A percentile compares a stretch with the other conserved stretches of the same genome.
Conservation (phyloP, 2,329 filamentous ascomycete genomes). For the Apiospora arundinis region DNA sequence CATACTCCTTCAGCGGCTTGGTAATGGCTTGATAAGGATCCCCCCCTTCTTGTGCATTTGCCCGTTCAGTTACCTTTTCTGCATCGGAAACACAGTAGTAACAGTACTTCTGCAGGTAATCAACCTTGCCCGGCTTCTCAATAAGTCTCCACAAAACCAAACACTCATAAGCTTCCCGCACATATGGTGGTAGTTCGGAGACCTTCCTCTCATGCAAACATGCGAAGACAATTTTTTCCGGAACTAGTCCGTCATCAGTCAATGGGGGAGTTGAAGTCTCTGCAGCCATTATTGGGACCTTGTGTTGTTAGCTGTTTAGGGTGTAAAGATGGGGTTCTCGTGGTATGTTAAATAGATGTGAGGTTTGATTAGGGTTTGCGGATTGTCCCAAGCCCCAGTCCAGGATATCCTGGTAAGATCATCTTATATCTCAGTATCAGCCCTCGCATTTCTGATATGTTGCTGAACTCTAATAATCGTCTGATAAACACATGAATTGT, state of each 20-base stretch:
- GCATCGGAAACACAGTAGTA: neutral
- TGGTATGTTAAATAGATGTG: neutral
- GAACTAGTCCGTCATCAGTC: neutral
- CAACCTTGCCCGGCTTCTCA: neutral
- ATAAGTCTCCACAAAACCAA: neutral
- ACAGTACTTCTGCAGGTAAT: neutral
- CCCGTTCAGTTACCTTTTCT: neutral
- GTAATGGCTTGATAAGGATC: too few relatives aligned
- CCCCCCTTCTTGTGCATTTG: neutral
- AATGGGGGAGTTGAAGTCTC: neutral
- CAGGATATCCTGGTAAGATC: neutral
- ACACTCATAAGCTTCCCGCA: neutral
- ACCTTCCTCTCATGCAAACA: neutral
- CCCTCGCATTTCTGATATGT: neutral
- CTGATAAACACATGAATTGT: neutral
- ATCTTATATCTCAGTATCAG: neutral
- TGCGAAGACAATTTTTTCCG: neutral
- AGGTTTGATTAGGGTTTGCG: neutral
- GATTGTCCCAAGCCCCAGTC: neutral
- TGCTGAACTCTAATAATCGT: too few relatives aligned
- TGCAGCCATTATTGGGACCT: neutral
- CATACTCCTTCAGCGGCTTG: neutral
- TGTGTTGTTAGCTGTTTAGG: too few relatives aligned
- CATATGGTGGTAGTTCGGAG: neutral
- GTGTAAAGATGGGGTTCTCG: too few relatives aligned